Conservation (phyloP, 2,329 filamentous ascomycete genomes). For the Talaromyces atroroseus region DNA sequence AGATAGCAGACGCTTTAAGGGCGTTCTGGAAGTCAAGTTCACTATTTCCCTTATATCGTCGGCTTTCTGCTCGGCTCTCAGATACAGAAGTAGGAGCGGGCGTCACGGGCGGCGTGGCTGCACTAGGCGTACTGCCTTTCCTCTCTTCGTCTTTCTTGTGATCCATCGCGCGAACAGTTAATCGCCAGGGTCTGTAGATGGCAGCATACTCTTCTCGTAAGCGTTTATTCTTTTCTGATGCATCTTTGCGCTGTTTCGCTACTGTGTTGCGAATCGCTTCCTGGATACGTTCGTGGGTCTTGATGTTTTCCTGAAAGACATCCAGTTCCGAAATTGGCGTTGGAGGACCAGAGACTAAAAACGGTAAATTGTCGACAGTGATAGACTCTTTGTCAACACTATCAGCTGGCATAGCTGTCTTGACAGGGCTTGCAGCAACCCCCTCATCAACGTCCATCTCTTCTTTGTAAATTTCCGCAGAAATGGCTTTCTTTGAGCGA, state of each 20-base stretch:
- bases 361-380: conserved; percentile 42
- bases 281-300: conserved; percentile 34
- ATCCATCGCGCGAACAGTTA: conserved; percentile 39
- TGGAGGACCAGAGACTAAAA: conserved; percentile 37
- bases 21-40: conserved; percentile 47
- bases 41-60: conserved; percentile 45
- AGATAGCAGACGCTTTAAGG: conserved; percentile 44
- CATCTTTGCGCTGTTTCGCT: conserved; percentile 33
- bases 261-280: conserved; percentile 35
- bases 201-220: conserved; percentile 37
- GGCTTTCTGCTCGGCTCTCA: conserved; percentile 24
- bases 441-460: conserved; percentile 19
- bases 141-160: conserved; percentile 34
- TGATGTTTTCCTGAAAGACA: conserved; percentile 37
- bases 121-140: conserved; percentile 31
- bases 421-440: conserved; percentile 9
- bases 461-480: conserved; percentile 17
- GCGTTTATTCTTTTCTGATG: conserved; percentile 34
- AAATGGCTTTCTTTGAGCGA: conserved; percentile 5
- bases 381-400: conserved; percentile 23
- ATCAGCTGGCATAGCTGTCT: conserved; percentile 11
- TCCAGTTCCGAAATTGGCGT: conserved; percentile 43
- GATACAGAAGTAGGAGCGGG: conserved; percentile 27
- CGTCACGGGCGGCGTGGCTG: conserved; percentile 31
- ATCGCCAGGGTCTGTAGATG: conserved; percentile 42